Evolutionary conservation across 768 basidiomycete genomes (phyloP), one percentile per base, ranked within the genome.

Genomic region (Baorangia bicolor): DNA sequence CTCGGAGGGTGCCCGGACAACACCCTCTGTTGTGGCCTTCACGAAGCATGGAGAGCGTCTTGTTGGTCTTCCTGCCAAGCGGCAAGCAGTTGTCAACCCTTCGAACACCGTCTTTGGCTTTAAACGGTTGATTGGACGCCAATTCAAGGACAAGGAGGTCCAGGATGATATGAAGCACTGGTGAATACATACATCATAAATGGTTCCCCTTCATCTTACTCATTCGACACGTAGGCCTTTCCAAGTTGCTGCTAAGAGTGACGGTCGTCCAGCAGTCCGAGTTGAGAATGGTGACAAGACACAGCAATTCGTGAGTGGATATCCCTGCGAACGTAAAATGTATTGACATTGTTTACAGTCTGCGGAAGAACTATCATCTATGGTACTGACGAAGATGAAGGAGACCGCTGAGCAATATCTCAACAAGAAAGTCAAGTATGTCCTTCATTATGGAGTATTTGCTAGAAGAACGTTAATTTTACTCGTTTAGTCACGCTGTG

Each of bases 1-100:
- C 78, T 79, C 95, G 6, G 96, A 98, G 78, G 96, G 97, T 79
- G 91, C 90, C 54, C 87, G 97, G 63, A 98, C 97, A 59, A 99
- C 97, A 16, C 97, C 97, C 3, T 99, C 97, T 37, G 94, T 98
- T 53, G 93, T 98, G 62, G 96, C 96, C 37, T 99, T 99, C 82
- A 94, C 97, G 52, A 97, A 98, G 74, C 94, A 98, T 65, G 94
- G 93, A 53, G 97, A 99, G 73, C 93, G 96, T 55, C 81, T 98
- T 31, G 88, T 97, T 56, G 96, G 96, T 74, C 84, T 97, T 40
- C 95, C 96, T 23, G 97, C 96, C 12, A 95, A 98, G 76, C 92
- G 95, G 46, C 96, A 98, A 73, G 94, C 94, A 2, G 92, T 97
- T 44, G 94, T 98, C 71, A 99, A 99, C 81, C 80, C 92, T 8